phyloP scores from a whole-genome alignment of 1,284 basidiomycete genomes.

The Leccinum solheimii region DNA sequence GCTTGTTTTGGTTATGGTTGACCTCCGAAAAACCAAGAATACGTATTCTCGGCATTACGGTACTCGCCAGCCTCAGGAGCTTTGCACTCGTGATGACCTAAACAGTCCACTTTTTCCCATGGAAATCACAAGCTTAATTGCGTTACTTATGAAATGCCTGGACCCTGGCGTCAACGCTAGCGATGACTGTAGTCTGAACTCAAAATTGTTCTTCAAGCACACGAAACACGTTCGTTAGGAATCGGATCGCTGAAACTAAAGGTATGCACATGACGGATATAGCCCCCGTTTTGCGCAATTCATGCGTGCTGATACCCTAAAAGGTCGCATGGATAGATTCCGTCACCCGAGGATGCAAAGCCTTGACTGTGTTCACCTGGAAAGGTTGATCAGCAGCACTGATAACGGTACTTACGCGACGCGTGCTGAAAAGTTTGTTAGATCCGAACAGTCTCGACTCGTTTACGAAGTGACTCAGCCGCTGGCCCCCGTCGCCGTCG shows the following conservation, averaged over 20 bases:
- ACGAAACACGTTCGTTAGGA: slow-evolving; percentile 7
- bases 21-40: background rate
- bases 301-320: background rate
- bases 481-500: background rate
- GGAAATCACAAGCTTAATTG: background rate
- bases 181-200: slow-evolving; percentile 1
- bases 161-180: slow-evolving; percentile 5
- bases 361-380: background rate
- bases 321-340: slow-evolving; percentile 7
- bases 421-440: background rate
- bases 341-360: background rate
- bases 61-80: background rate
- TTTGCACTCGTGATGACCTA: background rate
- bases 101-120: slow-evolving; percentile 2
- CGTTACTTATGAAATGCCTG: background rate
- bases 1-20: background rate
- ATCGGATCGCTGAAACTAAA: slow-evolving; percentile 6
- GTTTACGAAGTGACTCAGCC: background rate
- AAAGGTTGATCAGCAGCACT: slow-evolving; percentile 5
- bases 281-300: background rate
- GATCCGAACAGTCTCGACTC: background rate
- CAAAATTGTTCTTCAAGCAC: background rate
- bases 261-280: slow-evolving; percentile 8
- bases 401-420: slow-evolving; percentile 17
- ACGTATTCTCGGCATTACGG: too few species aligned